A percentile compares a stretch with the other conserved stretches of the same genome.
These are phyloP conservation scores for Apodospora peruviana DNA, from an alignment of 495 filamentous ascomycete genomes.

Conservation along the genomic window DNA sequence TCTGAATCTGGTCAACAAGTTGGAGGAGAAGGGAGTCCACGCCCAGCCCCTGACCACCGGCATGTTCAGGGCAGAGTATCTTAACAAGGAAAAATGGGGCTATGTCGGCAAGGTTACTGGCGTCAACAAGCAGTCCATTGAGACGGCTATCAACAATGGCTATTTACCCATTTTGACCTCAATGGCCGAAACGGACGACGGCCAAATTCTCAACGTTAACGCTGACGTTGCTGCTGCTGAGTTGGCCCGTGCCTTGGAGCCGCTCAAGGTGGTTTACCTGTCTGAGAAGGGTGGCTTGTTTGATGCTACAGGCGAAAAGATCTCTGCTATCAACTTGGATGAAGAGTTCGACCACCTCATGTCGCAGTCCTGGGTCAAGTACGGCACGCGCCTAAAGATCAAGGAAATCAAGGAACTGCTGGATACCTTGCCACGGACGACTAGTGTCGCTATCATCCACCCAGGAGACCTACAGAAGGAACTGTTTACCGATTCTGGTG, in stretches of 20 bases:
- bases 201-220: conserved; percentile 96
- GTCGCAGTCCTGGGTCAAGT: conserved; percentile 92
- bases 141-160: conserved; percentile 85
- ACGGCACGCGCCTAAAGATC: conserved; percentile 95
- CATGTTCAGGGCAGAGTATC: conserved; percentile 91
- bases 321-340: conserved; percentile 95
- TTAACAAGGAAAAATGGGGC: conserved; percentile 92
- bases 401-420: conserved; percentile 96
- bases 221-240: conserved; percentile 95
- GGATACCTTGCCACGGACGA: conserved; percentile 78
- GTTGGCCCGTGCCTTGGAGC: conserved; percentile 81
- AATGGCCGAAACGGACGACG: conserved; percentile 91
- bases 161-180: conserved; percentile 93
- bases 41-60: conserved; percentile 89
- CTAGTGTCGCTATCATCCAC: conserved; percentile 96
- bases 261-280: conserved; percentile 96
- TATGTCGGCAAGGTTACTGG: conserved; percentile 92
- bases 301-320: conserved; percentile 91
- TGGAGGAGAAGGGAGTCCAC: conserved; percentile 86
- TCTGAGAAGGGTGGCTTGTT: conserved; percentile 97
- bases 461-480: conserved; percentile 93
- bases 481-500: conserved; percentile 91
- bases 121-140: conserved; percentile 86
- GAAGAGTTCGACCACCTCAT: conserved; percentile 95
- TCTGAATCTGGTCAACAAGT: conserved; percentile 84